Evolutionary conservation across 768 basidiomycete species (phyloP).

Genomic region (Tulasnella sp.): DNA sequence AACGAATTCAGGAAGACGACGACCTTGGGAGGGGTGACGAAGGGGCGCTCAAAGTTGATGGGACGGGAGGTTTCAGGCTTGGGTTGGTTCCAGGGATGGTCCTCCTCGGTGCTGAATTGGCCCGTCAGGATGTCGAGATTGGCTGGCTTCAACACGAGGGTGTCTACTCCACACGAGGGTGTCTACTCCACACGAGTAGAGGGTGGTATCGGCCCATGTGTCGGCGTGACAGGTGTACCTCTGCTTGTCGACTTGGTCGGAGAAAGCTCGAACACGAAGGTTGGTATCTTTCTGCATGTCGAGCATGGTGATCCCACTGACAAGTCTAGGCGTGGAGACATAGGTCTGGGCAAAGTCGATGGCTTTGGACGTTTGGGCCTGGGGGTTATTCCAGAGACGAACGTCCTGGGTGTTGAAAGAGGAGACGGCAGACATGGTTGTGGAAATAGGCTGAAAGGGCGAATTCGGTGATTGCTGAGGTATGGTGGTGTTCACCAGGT

Average conservation of each 20-base stretch:
- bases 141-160: not conserved
- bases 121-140: not conserved
- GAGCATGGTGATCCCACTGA: not conserved
- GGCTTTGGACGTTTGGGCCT: not conserved
- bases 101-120: not conserved
- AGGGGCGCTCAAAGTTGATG: constrained; percentile 15
- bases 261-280: not conserved
- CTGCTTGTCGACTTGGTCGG: not conserved
- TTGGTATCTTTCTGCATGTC: not conserved
- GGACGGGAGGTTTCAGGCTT: not conserved
- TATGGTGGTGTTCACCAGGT: no score
- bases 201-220: not conserved
- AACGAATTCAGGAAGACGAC: not conserved
- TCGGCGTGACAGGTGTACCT: not conserved
- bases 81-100: constrained; percentile 12
- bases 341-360: not conserved
- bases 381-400: not conserved
- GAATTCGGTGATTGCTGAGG: no score
- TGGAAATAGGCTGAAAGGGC: no score
- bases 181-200: not conserved
- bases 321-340: not conserved
- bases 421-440: not conserved
- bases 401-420: not conserved
- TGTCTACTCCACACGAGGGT: not conserved
- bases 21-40: not conserved